Evolutionary conservation across 192 early-diverging fungal genomes (phyloP).

Genomic region (Endogone sp.): DNA sequence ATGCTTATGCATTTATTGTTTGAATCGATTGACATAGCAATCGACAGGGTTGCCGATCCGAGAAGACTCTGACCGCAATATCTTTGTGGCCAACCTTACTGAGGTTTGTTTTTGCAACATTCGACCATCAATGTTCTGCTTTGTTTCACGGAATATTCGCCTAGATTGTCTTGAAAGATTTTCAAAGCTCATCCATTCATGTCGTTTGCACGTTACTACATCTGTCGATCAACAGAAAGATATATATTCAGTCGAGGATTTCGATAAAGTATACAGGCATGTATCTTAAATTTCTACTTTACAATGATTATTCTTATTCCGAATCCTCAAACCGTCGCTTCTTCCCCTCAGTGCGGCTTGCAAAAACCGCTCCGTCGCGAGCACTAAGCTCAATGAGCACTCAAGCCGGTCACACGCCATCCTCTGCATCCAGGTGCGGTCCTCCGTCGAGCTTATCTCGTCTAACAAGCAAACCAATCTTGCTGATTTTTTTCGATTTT

Average conservation of each 20-base stretch:
- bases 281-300: neutral
- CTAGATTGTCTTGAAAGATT: too few relatives aligned
- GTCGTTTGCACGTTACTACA: too few relatives aligned
- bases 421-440: constrained; percentile 45
- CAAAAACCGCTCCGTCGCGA: constrained; percentile 55
- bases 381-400: constrained; percentile 59
- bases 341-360: constrained; percentile 42
- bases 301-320: constrained; percentile 1
- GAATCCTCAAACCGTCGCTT: neutral
- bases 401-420: constrained; percentile 65
- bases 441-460: neutral
- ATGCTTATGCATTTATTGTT: too few relatives aligned
- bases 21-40: too few relatives aligned
- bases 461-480: neutral
- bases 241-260: constrained; percentile 48
- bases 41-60: constrained; percentile 44
- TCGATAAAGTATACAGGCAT: constrained; percentile 28
- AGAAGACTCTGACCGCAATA: constrained; percentile 45
- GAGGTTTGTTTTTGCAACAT: constrained; percentile 21
- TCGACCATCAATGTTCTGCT: neutral
- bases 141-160: neutral
- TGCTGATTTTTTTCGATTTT: too few relatives aligned
- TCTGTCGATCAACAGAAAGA: constrained; percentile 18
- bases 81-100: constrained; percentile 55
- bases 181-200: too few relatives aligned